A percentile compares a stretch with the other conserved stretches of the same genome.
Conservation (phyloP, 2,329 filamentous ascomycete genomes). For the Clarireedia paspali region DNA sequence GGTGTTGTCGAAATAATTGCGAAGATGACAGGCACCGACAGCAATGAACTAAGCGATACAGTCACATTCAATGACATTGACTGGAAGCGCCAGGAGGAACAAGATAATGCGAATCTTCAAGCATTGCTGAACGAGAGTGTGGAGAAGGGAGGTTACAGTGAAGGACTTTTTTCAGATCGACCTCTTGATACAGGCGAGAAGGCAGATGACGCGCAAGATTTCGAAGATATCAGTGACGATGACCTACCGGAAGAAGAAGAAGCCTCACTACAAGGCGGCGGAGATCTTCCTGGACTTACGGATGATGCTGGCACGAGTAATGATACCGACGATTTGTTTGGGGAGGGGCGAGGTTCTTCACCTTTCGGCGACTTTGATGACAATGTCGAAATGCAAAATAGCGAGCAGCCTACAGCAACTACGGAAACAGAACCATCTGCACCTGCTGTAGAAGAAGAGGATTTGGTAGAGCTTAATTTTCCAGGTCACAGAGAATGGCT, state of each 20-base stretch:
- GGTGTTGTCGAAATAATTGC: slow-evolving; percentile 4
- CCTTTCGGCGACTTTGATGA: slow-evolving; percentile 21
- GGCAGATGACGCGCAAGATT: slow-evolving; percentile 87
- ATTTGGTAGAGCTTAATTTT: slow-evolving; percentile 37
- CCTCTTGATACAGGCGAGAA: slow-evolving; percentile 65
- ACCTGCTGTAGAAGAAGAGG: slow-evolving; percentile 16
- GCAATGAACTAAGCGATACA: not conserved
- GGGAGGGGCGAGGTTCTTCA: slow-evolving; percentile 39
- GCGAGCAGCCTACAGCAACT: slow-evolving; percentile 9
- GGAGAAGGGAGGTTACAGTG: slow-evolving; percentile 32
- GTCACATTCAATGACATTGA: slow-evolving; percentile 28
- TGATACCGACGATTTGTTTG: slow-evolving; percentile 59
- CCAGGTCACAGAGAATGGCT: slow-evolving; percentile 27
- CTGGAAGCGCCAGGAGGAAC: slow-evolving; percentile 38
- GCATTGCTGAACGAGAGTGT: slow-evolving; percentile 34
- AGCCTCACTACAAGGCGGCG: slow-evolving; percentile 16
- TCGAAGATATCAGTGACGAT: slow-evolving; percentile 83
- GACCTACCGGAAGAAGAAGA: slow-evolving; percentile 78
- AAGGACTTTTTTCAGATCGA: slow-evolving; percentile 35
- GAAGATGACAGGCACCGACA: slow-evolving; percentile 15
- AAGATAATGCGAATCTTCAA: slow-evolving; percentile 42
- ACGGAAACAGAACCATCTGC: slow-evolving; percentile 17
- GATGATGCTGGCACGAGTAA: slow-evolving; percentile 55
- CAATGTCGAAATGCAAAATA: slow-evolving; percentile 15
- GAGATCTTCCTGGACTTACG: slow-evolving; percentile 29